phyloP scores from a whole-genome alignment of 169 alveolate genomes.

The Babesia divergens region DNA sequence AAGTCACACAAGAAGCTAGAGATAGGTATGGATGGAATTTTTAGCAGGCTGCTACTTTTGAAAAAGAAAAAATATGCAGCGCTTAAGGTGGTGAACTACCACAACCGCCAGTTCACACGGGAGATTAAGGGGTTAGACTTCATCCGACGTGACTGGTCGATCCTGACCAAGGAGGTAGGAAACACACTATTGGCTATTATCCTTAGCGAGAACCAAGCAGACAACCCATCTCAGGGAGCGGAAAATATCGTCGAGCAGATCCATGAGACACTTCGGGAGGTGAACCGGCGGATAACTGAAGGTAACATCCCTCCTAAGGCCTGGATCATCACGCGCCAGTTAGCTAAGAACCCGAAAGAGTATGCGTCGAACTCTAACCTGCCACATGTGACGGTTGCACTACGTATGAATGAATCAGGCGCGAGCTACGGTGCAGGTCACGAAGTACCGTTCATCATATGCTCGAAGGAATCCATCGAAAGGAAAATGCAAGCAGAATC shows the following conservation, averaged over 20 bases:
- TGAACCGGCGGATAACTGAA: conserved; percentile 76
- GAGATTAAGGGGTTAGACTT: conserved; percentile 98
- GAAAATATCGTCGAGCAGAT: conserved; percentile 79
- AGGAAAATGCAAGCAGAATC: neutral
- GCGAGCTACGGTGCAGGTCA: conserved; percentile 83
- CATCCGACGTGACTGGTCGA: conserved; percentile 98
- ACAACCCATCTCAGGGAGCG: conserved; percentile 41
- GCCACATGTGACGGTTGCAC: conserved; percentile 94
- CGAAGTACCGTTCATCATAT: conserved; percentile 90
- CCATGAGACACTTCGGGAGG: conserved; percentile 81
- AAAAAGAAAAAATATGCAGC: conserved; percentile 99
- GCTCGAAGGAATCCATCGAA: conserved; percentile 70
- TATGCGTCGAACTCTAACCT: conserved; percentile 85
- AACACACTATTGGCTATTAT: conserved; percentile 13
- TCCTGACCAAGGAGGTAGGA: conserved; percentile 83
- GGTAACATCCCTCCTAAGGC: conserved; percentile 82
- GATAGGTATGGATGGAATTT: conserved; percentile 96
- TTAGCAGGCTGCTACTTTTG: conserved; percentile 90
- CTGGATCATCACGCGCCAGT: conserved; percentile 89
- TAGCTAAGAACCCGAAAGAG: conserved; percentile 90
- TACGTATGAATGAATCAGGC: conserved; percentile 83
- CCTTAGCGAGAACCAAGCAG: conserved; percentile 27
- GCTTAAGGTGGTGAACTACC: conserved; percentile 82
- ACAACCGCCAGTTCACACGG: conserved; percentile 67
- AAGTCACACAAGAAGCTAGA: conserved; percentile 91